These are phyloP conservation scores for Clarireedia hainanense DNA, from an alignment of 2,329 filamentous ascomycete species.

Conservation along the genomic window DNA sequence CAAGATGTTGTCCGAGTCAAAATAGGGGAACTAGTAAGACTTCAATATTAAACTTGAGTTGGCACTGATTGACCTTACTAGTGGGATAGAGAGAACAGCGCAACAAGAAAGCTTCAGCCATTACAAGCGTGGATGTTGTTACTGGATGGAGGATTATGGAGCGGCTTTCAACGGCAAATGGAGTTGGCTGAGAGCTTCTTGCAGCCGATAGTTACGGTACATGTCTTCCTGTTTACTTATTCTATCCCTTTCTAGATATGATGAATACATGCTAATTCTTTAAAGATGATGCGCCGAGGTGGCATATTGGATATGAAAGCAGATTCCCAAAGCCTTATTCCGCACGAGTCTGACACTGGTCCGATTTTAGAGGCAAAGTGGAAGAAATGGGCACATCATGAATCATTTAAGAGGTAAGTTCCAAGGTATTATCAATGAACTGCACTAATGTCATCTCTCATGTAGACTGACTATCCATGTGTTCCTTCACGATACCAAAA, in stretches of 20 bases:
- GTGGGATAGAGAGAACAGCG: slow-evolving; percentile 41
- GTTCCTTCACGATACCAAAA: too few relatives aligned
- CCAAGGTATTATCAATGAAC: slow-evolving; percentile 13
- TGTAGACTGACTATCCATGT: too few relatives aligned
- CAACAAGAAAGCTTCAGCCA: slow-evolving; percentile 43
- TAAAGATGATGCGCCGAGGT: neutral
- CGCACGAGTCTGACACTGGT: neutral
- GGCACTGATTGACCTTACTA: slow-evolving; percentile 12
- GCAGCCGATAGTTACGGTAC: slow-evolving; percentile 42
- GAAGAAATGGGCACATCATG: slow-evolving; percentile 54
- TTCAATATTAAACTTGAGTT: neutral
- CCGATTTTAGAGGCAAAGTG: slow-evolving; percentile 41
- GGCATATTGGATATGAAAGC: neutral
- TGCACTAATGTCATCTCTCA: too few relatives aligned
- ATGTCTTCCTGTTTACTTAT: neutral
- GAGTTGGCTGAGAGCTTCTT: slow-evolving; percentile 51
- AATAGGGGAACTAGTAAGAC: slow-evolving; percentile 12
- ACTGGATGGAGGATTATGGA: slow-evolving; percentile 49
- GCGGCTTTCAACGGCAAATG: slow-evolving; percentile 50
- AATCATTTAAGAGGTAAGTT: slow-evolving; percentile 60
- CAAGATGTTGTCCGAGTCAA: slow-evolving; percentile 15
- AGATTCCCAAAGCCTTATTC: neutral
- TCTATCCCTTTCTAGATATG: neutral
- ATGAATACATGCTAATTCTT: neutral
- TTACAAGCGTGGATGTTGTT: slow-evolving; percentile 42